Conservation (phyloP, 495 filamentous ascomycete genomes). For the Trypethelium eluteriae region DNA sequence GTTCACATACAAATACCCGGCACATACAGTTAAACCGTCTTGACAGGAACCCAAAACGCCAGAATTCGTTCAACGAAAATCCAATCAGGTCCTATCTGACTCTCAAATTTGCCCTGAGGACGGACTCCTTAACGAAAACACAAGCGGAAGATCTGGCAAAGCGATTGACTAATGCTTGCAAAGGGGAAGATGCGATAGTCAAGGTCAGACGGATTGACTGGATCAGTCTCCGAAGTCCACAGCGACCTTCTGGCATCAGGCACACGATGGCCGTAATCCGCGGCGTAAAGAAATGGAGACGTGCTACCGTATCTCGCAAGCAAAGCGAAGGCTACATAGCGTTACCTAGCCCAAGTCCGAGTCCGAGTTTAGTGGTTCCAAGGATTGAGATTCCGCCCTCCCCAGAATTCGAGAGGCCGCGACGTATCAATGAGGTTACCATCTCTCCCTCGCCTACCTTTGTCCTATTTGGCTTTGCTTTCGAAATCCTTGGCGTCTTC, state of each 20-base stretch:
- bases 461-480: neutral
- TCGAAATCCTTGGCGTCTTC: neutral
- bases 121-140: neutral
- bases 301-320: neutral
- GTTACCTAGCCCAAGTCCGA: neutral
- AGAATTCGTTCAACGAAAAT: neutral
- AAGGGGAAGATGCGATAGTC: neutral
- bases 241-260: neutral
- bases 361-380: neutral
- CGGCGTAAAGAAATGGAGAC: neutral
- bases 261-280: neutral
- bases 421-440: neutral
- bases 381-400: neutral
- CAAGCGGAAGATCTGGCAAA: neutral
- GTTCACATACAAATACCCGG: neutral
- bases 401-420: neutral
- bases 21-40: neutral
- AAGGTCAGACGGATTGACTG: neutral
- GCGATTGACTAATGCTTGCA: neutral
- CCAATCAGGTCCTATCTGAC: constrained; percentile 3
- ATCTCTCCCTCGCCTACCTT: neutral
- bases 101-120: neutral
- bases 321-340: neutral
- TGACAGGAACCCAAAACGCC: neutral
- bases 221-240: neutral